A percentile compares a stretch with the other conserved stretches of the same genome.
These are phyloP conservation scores for Tetrahymena borealis DNA, from an alignment of 73 alveolate species.

Conservation along the genomic window DNA sequence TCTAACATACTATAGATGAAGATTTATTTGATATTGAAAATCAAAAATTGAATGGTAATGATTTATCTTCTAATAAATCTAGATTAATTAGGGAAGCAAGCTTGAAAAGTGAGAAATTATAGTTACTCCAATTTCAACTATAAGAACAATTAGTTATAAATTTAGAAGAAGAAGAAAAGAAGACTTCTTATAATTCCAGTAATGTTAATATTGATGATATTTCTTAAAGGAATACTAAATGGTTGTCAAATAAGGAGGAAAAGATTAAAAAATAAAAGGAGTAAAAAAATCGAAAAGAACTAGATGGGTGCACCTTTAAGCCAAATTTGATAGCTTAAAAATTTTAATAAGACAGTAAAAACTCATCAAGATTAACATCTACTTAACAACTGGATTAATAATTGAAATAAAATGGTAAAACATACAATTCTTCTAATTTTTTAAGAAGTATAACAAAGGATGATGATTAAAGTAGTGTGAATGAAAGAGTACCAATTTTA, in stretches of 20 bases:
- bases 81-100: not conserved
- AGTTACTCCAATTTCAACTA: not conserved
- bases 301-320: not conserved
- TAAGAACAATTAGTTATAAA: not conserved
- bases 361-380: not conserved
- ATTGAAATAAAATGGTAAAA: not conserved
- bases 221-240: not conserved
- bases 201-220: not conserved
- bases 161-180: not conserved
- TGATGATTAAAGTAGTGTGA: not conserved
- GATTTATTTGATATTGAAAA: not conserved
- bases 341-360: not conserved
- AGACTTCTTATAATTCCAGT: not conserved
- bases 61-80: not conserved
- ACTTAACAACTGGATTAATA: not conserved
- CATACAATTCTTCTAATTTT: not conserved
- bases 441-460: not conserved
- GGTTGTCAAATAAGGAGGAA: not conserved
- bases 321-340: not conserved
- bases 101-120: not conserved
- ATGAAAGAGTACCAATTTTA: not conserved
- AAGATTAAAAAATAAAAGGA: not conserved
- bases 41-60: not conserved
- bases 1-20: not conserved
- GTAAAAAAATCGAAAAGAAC: not conserved